A percentile compares a stretch with the other conserved stretches of the same genome.
Conservation (phyloP, 2,329 filamentous ascomycete genomes). For the Spiromastix sp. region DNA sequence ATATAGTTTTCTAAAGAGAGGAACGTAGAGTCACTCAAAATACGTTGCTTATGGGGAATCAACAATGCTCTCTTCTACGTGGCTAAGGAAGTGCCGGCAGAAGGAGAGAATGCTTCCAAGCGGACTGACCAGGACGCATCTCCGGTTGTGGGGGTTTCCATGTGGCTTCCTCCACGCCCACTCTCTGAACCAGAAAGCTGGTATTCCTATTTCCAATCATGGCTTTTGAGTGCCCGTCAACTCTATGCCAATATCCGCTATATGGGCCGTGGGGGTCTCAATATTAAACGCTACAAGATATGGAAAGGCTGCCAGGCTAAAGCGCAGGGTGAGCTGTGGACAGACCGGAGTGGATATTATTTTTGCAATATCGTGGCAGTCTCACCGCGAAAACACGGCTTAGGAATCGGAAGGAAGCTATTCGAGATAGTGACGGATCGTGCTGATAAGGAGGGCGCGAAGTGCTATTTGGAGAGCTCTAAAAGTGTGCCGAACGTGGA, state of each 20-base stretch:
- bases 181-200: conserved; percentile 43
- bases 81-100: conserved; percentile 45
- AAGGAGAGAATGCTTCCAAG: conserved; percentile 13
- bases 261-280: conserved; percentile 55
- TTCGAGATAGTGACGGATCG: conserved; percentile 52
- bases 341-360: conserved; percentile 57
- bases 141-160: conserved; percentile 57
- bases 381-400: conserved; percentile 52
- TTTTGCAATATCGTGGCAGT: conserved; percentile 70
- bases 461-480: conserved; percentile 62
- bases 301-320: conserved; percentile 58
- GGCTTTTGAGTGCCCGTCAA: conserved; percentile 57
- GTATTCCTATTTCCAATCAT: conserved; percentile 52
- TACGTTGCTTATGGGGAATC: conserved; percentile 62
- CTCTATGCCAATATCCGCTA: conserved; percentile 57
- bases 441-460: conserved; percentile 54
- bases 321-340: conserved; percentile 55
- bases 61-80: conserved; percentile 59
- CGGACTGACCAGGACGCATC: conserved; percentile 14
- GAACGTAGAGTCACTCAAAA: conserved; percentile 52
- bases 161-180: conserved; percentile 56
- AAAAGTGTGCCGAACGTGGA: conserved; percentile 57
- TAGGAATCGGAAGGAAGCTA: conserved; percentile 54
- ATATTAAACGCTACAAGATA: conserved; percentile 57
- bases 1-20: conserved; percentile 48